Percentiles rank a stretch among this genome's conserved stretches.
phyloP scores from a whole-genome alignment of 768 basidiomycete genomes.

The Suillus tomentosus region DNA sequence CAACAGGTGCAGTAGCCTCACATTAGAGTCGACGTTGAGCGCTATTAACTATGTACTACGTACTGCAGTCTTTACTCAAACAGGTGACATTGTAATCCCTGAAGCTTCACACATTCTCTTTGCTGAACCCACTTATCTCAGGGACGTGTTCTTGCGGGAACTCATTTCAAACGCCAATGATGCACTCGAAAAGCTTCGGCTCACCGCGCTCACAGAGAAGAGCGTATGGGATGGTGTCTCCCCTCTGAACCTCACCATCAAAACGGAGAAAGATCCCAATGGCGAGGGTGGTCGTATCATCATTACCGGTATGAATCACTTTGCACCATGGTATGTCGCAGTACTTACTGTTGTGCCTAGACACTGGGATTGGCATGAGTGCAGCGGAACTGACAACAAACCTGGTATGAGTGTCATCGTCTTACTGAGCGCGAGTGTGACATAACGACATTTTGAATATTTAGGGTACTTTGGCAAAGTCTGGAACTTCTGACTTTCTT shows the following conservation, averaged over 20 bases:
- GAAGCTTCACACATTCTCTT: not conserved
- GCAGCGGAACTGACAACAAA: conserved; percentile 85
- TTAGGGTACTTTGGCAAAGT: conserved; percentile 92
- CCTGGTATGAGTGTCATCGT: conserved; percentile 40
- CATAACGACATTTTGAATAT: conserved; percentile 10
- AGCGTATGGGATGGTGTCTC: conserved; percentile 66
- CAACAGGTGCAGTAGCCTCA: conserved; percentile 60
- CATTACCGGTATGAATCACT: conserved; percentile 60
- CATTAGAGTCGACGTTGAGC: conserved; percentile 1
- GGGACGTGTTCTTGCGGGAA: conserved; percentile 87
- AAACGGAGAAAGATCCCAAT: conserved; percentile 66
- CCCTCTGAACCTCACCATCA: conserved; percentile 88
- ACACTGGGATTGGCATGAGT: conserved; percentile 98
- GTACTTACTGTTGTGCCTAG: conserved; percentile 38
- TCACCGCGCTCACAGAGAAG: conserved; percentile 81
- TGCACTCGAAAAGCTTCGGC: conserved; percentile 91
- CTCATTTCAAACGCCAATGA: conserved; percentile 95
- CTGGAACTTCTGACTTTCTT: conserved; percentile 94
- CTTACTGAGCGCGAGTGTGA: not conserved
- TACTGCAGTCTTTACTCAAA: conserved; percentile 76
- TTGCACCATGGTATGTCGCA: conserved; percentile 9
- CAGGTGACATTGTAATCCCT: conserved; percentile 44
- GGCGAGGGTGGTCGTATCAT: conserved; percentile 71
- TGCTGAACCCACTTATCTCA: conserved; percentile 28
- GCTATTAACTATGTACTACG: conserved; percentile 2